Conservation (phyloP, 352 stramenopile genomes). For the Pilasporangium apinafurcum region DNA sequence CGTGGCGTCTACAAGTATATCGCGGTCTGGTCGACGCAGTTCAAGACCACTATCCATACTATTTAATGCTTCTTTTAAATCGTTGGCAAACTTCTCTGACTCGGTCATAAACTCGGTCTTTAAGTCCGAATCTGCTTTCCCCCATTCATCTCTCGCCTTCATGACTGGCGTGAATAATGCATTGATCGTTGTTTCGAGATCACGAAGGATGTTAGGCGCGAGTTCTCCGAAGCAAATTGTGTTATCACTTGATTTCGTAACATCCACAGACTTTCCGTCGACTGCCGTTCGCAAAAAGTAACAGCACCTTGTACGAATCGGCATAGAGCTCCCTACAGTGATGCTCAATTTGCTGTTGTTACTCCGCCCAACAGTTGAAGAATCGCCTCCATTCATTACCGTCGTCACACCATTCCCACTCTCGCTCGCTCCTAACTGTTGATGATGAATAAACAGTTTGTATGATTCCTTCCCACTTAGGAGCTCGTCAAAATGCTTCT, state of each 20-base stretch:
- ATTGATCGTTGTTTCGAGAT: conserved; percentile 77
- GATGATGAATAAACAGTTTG: conserved; percentile 79
- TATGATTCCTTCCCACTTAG: conserved; percentile 58
- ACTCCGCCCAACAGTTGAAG: too few relatives aligned
- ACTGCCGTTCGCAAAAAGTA: conserved; percentile 74
- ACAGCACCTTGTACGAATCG: conserved; percentile 75
- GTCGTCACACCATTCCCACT: conserved; percentile 1
- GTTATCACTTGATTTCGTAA: conserved; percentile 71
- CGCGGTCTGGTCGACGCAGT: conserved; percentile 82
- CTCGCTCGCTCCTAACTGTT: conserved; percentile 18
- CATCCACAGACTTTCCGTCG: conserved; percentile 70
- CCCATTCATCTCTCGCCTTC: conserved; percentile 93
- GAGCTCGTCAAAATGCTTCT: conserved; percentile 73
- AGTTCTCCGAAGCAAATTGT: conserved; percentile 82
- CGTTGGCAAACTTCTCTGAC: conserved; percentile 92
- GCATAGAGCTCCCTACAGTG: conserved; percentile 58
- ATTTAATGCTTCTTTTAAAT: conserved; percentile 93
- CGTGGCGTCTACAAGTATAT: conserved; percentile 55
- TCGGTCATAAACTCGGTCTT: conserved; percentile 92
- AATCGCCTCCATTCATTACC: conserved; percentile 12
- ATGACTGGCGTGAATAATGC: conserved; percentile 90
- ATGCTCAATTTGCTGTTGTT: conserved; percentile 48
- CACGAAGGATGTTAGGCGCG: conserved; percentile 72
- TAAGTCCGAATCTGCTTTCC: conserved; percentile 90
- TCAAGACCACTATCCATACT: conserved; percentile 94